Evolutionary conservation across 1,139 yeast genomes (phyloP).

Genomic region (Cylindricascospora bacillispora): DNA sequence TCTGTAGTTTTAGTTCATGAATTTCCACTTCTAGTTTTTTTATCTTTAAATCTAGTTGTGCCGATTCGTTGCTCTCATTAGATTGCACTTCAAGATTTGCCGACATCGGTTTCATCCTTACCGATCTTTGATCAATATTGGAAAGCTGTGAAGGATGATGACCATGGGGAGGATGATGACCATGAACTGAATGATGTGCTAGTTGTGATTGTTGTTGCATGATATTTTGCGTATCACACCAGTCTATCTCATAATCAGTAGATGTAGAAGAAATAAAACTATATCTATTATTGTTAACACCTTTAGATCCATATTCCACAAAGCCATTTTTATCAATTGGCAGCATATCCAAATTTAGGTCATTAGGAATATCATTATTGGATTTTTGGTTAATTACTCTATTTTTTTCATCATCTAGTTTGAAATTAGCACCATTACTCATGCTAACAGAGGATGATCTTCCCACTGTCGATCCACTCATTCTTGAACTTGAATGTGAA

Average conservation of each 20-base stretch:
- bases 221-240: conserved; percentile 7
- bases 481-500: background rate
- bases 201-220: conserved; percentile 2
- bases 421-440: background rate
- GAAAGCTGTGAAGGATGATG: background rate
- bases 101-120: background rate
- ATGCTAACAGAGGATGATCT: background rate
- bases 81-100: conserved; percentile 1
- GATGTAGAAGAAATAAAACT: conserved; percentile 23
- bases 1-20: conserved; percentile 23
- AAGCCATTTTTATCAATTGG: conserved; percentile 19
- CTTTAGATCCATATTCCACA: conserved; percentile 9
- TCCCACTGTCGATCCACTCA: background rate
- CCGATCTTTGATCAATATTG: conserved; percentile 5
- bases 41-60: conserved; percentile 20
- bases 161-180: background rate
- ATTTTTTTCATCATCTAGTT: conserved; percentile 1
- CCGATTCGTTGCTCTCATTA: conserved; percentile 7
- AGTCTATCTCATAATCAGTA: conserved; percentile 20
- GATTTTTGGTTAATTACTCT: background rate
- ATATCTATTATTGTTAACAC: conserved; percentile 18
- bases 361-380: conserved; percentile 5
- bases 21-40: conserved; percentile 24
- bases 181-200: background rate
- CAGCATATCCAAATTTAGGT: conserved; percentile 10